These are phyloP conservation scores for Zasmidium cellare DNA, from an alignment of 2,329 filamentous ascomycete species.

Conservation along the genomic window DNA sequence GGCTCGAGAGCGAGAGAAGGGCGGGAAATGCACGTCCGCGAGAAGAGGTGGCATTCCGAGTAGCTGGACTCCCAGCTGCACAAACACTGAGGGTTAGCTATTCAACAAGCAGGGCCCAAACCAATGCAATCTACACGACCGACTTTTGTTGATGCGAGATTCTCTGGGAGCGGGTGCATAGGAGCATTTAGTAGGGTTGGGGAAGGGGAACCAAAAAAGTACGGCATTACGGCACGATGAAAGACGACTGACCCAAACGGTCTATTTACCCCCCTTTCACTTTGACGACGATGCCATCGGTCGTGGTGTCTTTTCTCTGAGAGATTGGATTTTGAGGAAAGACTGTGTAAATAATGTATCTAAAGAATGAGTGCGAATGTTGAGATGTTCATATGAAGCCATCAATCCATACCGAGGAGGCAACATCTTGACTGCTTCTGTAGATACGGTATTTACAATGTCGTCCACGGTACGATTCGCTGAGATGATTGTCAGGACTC, in stretches of 20 bases:
- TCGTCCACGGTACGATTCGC: too few relatives aligned
- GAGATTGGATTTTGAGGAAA: too few relatives aligned
- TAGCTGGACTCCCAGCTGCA: not conserved
- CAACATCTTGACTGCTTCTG: too few relatives aligned
- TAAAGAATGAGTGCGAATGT: too few relatives aligned
- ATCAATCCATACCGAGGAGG: too few relatives aligned
- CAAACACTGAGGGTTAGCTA: not conserved
- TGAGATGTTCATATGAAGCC: too few relatives aligned
- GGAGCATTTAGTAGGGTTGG: not conserved
- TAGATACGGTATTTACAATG: too few relatives aligned
- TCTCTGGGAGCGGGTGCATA: too few relatives aligned
- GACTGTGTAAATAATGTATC: too few relatives aligned
- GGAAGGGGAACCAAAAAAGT: not conserved
- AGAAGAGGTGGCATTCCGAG: conserved; percentile 66
- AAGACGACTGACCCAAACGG: not conserved
- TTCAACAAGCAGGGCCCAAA: not conserved
- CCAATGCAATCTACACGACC: too few relatives aligned
- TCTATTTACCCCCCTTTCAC: not conserved
- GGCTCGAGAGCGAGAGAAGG: conserved; percentile 58
- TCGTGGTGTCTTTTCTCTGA: not conserved
- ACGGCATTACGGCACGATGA: not conserved
- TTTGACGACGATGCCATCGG: not conserved
- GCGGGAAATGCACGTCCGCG: conserved; percentile 69
- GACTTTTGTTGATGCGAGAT: not conserved
- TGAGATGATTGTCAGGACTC: too few relatives aligned